Conservation (phyloP, 2,329 filamentous ascomycete genomes). For the Xylaria sp. region DNA sequence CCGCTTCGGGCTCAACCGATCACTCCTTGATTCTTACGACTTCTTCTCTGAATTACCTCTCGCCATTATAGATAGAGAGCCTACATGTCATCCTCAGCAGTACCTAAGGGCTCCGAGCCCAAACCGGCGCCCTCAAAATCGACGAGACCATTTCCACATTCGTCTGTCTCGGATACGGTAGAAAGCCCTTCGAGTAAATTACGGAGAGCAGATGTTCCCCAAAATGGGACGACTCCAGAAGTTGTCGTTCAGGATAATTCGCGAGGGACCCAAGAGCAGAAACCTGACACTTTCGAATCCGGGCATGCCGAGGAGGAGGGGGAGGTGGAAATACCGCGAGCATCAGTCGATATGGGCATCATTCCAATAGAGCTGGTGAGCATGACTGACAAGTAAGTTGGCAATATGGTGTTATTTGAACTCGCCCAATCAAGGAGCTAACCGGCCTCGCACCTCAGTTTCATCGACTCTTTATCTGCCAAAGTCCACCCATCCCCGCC, state of each 20-base stretch:
- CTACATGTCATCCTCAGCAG: slow-evolving; percentile 45
- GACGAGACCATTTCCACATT: slow-evolving; percentile 46
- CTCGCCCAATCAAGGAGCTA: slow-evolving; percentile 27
- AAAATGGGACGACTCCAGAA: slow-evolving; percentile 53
- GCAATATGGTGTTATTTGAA: slow-evolving; percentile 19
- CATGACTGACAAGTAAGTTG: slow-evolving; percentile 80
- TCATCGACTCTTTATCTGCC: slow-evolving; percentile 88
- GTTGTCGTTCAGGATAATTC: slow-evolving; percentile 41
- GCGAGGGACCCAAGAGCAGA: slow-evolving; percentile 44
- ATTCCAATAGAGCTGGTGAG: slow-evolving; percentile 94
- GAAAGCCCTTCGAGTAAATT: slow-evolving; percentile 49
- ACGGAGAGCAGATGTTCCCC: slow-evolving; percentile 61
- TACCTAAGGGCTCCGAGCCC: slow-evolving; percentile 45
- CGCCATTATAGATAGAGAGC: slow-evolving; percentile 29
- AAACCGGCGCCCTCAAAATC: slow-evolving; percentile 45
- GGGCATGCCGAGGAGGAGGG: slow-evolving; percentile 59
- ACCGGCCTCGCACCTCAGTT: slow-evolving; percentile 63
- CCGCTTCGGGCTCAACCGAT: not conserved
- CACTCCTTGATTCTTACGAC: not conserved
- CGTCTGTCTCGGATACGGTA: slow-evolving; percentile 45
- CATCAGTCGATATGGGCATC: slow-evolving; percentile 82
- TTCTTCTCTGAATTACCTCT: slow-evolving; percentile 4
- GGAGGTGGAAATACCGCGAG: slow-evolving; percentile 58
- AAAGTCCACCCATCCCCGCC: slow-evolving; percentile 88
- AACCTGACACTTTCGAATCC: slow-evolving; percentile 63